Percentiles rank a stretch among this genome's conserved stretches.
Evolutionary conservation across 179 eudicot genomes (phyloP).

Genomic region (Gypsophila paniculata): DNA sequence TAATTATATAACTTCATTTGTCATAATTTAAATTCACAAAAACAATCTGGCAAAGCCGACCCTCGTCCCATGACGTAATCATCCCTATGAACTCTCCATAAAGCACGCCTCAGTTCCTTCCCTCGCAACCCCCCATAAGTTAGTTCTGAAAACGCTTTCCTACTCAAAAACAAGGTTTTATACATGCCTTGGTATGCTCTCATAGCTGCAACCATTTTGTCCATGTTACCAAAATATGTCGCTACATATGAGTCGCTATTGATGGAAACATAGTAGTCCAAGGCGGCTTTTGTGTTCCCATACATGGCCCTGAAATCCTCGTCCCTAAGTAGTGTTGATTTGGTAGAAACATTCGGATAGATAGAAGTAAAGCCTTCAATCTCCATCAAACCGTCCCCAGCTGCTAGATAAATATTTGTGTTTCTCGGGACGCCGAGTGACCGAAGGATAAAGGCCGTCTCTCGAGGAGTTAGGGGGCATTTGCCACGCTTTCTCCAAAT

Average conservation of each 20-base stretch:
- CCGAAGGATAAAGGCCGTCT: conserved; percentile 72
- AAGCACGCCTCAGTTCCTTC: conserved; percentile 44
- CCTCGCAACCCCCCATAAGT: conserved; percentile 55
- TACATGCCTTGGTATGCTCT: conserved; percentile 66
- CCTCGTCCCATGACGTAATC: conserved; percentile 82
- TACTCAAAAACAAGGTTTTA: conserved; percentile 64
- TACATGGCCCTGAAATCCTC: conserved; percentile 82
- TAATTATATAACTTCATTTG: background rate
- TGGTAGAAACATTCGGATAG: conserved; percentile 64
- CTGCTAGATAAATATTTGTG: conserved; percentile 80
- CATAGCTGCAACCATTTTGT: conserved; percentile 98
- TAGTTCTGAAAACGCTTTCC: conserved; percentile 68
- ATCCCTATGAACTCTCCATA: conserved; percentile 72
- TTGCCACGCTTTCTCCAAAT: conserved; percentile 89
- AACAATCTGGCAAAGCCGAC: conserved; percentile 87
- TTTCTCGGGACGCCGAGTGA: conserved; percentile 67
- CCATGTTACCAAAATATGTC: conserved; percentile 97
- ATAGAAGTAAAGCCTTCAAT: conserved; percentile 67
- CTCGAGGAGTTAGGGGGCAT: conserved; percentile 90
- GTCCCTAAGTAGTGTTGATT: conserved; percentile 50
- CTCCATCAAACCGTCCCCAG: conserved; percentile 96
- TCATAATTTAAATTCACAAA: conserved; percentile 71
- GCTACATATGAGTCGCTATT: conserved; percentile 81
- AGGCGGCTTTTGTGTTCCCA: conserved; percentile 95
- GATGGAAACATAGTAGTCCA: conserved; percentile 82